Evolutionary conservation across 2,329 filamentous ascomycete genomes (phyloP).

Genomic region (Onygenales sp.): DNA sequence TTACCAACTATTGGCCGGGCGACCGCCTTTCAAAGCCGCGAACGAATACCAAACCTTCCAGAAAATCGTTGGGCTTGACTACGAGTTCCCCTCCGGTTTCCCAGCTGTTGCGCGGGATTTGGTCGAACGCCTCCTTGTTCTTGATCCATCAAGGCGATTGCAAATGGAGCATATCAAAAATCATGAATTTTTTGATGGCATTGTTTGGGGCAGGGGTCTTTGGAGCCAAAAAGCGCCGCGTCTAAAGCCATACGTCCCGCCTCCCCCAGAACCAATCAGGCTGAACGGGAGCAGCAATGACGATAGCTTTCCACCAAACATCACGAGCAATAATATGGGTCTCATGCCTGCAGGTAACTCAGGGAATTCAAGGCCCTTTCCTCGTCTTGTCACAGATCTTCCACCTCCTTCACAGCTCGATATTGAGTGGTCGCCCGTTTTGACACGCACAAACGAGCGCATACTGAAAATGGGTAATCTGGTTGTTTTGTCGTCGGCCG

Average conservation of each 20-base stretch:
- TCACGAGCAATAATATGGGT: constrained; percentile 20
- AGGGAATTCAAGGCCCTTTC: constrained; percentile 49
- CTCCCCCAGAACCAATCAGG: constrained; percentile 67
- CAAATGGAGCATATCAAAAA: constrained; percentile 96
- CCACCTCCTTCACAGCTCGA: constrained; percentile 94
- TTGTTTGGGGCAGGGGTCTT: constrained; percentile 70
- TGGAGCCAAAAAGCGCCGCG: constrained; percentile 88
- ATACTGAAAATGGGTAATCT: constrained; percentile 92
- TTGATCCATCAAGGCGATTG: constrained; percentile 74
- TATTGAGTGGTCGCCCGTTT: constrained; percentile 95
- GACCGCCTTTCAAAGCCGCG: constrained; percentile 89
- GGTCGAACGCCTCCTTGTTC: constrained; percentile 78
- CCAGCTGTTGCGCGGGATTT: constrained; percentile 78
- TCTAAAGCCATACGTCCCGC: constrained; percentile 72
- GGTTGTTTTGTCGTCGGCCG: constrained; percentile 69
- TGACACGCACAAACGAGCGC: constrained; percentile 82
- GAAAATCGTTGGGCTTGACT: constrained; percentile 91
- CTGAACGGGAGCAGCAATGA: constrained; percentile 44
- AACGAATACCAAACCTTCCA: constrained; percentile 98
- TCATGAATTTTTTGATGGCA: constrained; percentile 87
- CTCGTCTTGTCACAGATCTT: constrained; percentile 84
- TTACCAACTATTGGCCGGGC: constrained; percentile 89
- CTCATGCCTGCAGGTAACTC: constrained; percentile 37
- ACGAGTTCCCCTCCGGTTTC: constrained; percentile 84
- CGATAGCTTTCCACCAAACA: constrained; percentile 34